Base-by-base conservation (phyloP, 805 yeast species). In the Pichia insulana region DNA sequence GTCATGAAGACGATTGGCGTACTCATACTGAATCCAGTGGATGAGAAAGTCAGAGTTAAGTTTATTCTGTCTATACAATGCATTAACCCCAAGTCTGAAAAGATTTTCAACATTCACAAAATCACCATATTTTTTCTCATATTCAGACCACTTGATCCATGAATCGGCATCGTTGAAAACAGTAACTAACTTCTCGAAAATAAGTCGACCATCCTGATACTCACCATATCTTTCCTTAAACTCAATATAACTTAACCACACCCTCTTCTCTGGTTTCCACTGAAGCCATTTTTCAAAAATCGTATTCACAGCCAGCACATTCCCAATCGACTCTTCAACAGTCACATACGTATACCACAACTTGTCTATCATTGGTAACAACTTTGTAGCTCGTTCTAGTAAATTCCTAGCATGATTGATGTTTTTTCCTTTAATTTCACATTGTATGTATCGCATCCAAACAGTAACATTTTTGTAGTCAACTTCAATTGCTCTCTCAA, bases 331-430 rank as follows among this genome's bases (percentile, higher is more conserved):
- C 60, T 88, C 97, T 59, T 88, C 97, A 15, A 89, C 73, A 36
- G 82, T 79, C 7, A 84, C 79, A 54, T 86, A 88, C 46, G 78
- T 71, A 56, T 75, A 84, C 97, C 97, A 90, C 17, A 90, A 63
- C 57, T 89, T 89, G 52, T 83, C 89, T 4, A 82, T 78, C 20
- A 85, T 67, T 0, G 97, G 97, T 20, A 89, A 64, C 0, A 76
- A 59, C 2, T 78, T 71, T 0, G 83, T 78, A 0, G 87, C 94
- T 34, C 97, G 65, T 40, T 87, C 88, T 26, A 90, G 64, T 22
- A 92, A 53, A 56, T 90, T 89, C 50, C 96, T 66, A 0, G 97
- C 97, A 63, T 89, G 97, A 54, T 86, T 87, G 42, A 87, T 70
- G 51, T 82, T 86, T 47, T 77, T 74, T 31, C 72, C 68, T 47